Evolutionary conservation across 257 asterid genomes (phyloP).

Genomic region (Solanum appendiculatum): DNA sequence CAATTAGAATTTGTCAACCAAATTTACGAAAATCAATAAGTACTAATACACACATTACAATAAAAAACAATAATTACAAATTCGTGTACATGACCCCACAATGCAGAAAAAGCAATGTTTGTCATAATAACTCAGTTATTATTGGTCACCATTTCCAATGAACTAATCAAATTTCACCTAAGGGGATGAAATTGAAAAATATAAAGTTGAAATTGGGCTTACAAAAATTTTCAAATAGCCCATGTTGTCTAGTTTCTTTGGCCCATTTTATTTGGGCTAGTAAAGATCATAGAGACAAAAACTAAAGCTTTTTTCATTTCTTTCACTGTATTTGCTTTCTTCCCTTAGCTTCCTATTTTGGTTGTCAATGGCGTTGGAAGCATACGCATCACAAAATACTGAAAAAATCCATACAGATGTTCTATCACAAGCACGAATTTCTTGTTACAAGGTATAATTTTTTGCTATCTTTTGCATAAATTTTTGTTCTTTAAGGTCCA

Average conservation of each 20-base stretch:
- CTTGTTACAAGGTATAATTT: constrained; percentile 63
- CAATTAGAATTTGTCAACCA: neutral
- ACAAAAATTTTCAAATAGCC: neutral
- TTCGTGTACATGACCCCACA: neutral
- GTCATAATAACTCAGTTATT: neutral
- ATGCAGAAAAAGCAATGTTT: neutral
- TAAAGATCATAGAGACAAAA: neutral
- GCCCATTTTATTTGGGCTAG: neutral
- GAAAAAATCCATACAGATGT: constrained; percentile 62
- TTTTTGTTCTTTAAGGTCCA: neutral
- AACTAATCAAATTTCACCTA: neutral
- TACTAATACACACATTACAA: neutral
- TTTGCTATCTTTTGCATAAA: neutral
- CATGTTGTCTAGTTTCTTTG: neutral
- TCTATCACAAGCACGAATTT: constrained; percentile 52
- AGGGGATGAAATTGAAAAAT: neutral
- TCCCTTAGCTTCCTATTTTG: neutral
- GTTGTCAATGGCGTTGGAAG: constrained; percentile 50
- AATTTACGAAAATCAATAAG: neutral
- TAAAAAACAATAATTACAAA: neutral
- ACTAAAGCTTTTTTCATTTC: neutral
- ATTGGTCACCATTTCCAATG: neutral
- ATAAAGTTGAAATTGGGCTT: neutral
- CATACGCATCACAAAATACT: constrained; percentile 40
- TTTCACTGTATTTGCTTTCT: neutral